phyloP scores from a whole-genome alignment of 306 rosid genomes.

The Ammopiptanthus mongolicus region DNA sequence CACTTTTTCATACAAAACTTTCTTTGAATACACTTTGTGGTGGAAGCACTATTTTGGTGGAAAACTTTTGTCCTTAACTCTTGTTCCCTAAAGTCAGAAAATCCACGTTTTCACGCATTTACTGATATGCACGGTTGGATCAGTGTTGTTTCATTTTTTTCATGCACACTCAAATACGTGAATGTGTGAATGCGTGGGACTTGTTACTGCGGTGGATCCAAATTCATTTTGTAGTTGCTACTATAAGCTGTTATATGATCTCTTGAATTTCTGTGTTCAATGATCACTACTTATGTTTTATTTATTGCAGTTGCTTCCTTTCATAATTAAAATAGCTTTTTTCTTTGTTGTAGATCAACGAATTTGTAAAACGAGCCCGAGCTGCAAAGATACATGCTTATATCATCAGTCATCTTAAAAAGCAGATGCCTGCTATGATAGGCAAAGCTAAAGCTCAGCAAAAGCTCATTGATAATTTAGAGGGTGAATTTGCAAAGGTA shows the following conservation, averaged over 20 bases:
- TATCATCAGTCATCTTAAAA: slow-evolving; percentile 81
- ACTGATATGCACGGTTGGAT: too few relatives aligned
- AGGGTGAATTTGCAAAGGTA: slow-evolving; percentile 78
- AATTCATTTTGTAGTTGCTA: not conserved
- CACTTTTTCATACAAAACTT: not conserved
- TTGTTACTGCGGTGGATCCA: too few relatives aligned
- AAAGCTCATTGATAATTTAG: slow-evolving; percentile 68
- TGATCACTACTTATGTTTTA: not conserved
- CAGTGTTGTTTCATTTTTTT: too few relatives aligned
- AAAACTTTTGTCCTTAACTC: not conserved
- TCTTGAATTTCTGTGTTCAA: not conserved
- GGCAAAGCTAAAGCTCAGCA: slow-evolving; percentile 89
- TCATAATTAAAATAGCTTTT: not conserved
- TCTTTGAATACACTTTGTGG: not conserved
- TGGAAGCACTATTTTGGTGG: not conserved
- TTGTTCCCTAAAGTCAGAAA: too few relatives aligned
- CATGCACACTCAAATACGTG: too few relatives aligned
- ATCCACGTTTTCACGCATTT: too few relatives aligned
- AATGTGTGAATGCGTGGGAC: too few relatives aligned
- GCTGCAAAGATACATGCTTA: slow-evolving; percentile 88
- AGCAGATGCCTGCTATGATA: slow-evolving; percentile 86
- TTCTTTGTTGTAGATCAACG: slow-evolving; percentile 60
- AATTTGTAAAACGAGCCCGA: slow-evolving; percentile 89
- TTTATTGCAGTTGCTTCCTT: not conserved
- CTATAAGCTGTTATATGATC: not conserved